Evolutionary conservation across 176 grass and related monocot species (phyloP).

Genomic region (Aegilops umbellulata): DNA sequence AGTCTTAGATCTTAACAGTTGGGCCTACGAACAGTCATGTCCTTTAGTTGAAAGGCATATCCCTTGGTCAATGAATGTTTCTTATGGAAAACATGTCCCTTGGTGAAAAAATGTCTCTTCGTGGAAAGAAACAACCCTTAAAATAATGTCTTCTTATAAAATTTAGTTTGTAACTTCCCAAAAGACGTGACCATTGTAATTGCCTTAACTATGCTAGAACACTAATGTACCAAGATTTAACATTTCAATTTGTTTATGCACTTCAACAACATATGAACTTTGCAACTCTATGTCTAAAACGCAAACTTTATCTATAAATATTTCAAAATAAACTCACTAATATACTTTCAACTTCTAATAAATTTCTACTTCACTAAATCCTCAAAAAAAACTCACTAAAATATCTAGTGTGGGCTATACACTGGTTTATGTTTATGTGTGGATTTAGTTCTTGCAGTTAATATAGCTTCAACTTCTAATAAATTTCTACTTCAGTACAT

Average conservation of each 20-base stretch:
- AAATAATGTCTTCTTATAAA: not conserved
- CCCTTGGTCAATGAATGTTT: too few relatives aligned
- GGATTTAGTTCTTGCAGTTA: not conserved
- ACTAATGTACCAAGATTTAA: not conserved
- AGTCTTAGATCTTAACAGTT: too few relatives aligned
- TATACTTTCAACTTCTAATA: too few relatives aligned
- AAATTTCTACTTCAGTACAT: slow-evolving; percentile 29
- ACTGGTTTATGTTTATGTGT: not conserved
- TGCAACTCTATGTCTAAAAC: not conserved
- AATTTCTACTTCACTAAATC: too few relatives aligned
- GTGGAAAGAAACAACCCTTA: too few relatives aligned
- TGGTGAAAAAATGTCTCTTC: not conserved
- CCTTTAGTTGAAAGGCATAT: too few relatives aligned
- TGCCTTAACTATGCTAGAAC: not conserved
- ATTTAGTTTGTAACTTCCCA: not conserved
- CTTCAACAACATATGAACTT: not conserved
- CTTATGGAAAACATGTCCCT: not conserved
- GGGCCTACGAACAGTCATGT: too few relatives aligned
- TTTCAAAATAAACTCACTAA: not conserved
- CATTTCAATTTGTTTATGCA: not conserved
- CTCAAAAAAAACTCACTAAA: not conserved
- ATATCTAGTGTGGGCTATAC: not conserved
- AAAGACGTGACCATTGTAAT: not conserved
- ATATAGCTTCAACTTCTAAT: slow-evolving; percentile 1
- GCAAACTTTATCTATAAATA: not conserved